Evolutionary conservation across 2,329 filamentous ascomycete genomes (phyloP).

Genomic region (Rhytidhysteron rufulum): DNA sequence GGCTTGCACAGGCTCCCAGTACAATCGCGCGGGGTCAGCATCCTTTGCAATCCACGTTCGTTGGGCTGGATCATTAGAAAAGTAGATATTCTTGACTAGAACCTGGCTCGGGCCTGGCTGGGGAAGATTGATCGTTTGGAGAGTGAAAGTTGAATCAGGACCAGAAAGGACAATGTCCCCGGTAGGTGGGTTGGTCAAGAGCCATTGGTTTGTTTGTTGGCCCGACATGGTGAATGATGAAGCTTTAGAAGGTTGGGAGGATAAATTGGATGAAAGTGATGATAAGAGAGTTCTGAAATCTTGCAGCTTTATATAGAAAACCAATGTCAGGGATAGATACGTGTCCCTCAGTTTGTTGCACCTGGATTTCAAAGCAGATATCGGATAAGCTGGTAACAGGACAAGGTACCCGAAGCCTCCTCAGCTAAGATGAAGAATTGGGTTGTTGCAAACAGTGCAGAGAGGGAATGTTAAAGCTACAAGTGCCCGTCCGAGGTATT

Average conservation of each 20-base stretch:
- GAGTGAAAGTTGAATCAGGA: conserved; percentile 37
- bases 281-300: no score
- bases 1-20: conserved; percentile 42
- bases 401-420: no score
- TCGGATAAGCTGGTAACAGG: no score
- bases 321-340: no score
- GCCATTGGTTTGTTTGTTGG: conserved; percentile 39
- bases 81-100: conserved; percentile 44
- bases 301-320: no score
- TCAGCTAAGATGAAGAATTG: no score
- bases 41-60: conserved; percentile 47
- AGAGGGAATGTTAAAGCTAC: no score
- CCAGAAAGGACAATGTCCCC: conserved; percentile 33
- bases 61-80: conserved; percentile 54
- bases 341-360: no score
- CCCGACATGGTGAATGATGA: neutral
- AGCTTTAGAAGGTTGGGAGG: neutral
- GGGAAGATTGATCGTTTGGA: conserved; percentile 33
- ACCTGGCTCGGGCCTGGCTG: conserved; percentile 38
- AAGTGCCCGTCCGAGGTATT: no score
- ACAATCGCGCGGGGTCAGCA: conserved; percentile 42
- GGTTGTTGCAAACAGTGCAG: no score
- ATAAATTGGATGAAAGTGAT: no score
- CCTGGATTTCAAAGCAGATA: no score
- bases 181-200: conserved; percentile 39